Base-by-base conservation (phyloP, 2,329 filamentous ascomycete species). In the Nothomitra cinnamomea region DNA sequence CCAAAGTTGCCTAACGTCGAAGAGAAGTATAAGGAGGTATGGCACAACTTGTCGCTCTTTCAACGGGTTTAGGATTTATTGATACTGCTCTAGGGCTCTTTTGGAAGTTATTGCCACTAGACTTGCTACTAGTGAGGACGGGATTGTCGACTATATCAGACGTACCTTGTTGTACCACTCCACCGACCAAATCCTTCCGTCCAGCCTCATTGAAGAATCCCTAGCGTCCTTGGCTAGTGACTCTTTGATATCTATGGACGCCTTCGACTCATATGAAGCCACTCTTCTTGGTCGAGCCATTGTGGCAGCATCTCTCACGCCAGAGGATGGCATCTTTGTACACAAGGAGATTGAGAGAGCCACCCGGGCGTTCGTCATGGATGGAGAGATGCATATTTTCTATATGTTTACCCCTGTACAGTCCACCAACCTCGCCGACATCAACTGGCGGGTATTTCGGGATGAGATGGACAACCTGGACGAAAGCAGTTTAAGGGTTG, bases 321-420 rank as follows among this genome's bases (percentile, higher is more conserved):
- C 83, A 0, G 82, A 86, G 55, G 84, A 88, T 59, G 85, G 85
- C 0, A 66, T 85, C 1, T 88, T 87, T 59, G 74, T 88, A 17
- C 71, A 87, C 59, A 72, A 77, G 47, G 85, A 89, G 64, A 70
- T 88, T 49, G 73, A 73, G 55, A 75, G 75, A 58, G 82, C 84
- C 0, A 70, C 88, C 2, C 71, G 76, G 56, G 82, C 81, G 1
- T 88, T 89, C 61, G 85, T 87, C 12, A 81, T 89, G 77, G 83
- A 88, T 61, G 81, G 83, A 2, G 85, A 89, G 57, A 82, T 89
- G 79, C 85, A 88, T 60, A 75, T 86, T 12, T 74, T 87, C 48
- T 89, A 88, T 62, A 80, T 79, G 38, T 87, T 88, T 58, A 87
- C 85, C 0, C 85, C 85, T 0, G 74, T 88, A 1, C 79, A 85